Evolutionary conservation across 225 moss, liverwort and hornwort species (phyloP).

Genomic region (Straminergon stramineum): DNA sequence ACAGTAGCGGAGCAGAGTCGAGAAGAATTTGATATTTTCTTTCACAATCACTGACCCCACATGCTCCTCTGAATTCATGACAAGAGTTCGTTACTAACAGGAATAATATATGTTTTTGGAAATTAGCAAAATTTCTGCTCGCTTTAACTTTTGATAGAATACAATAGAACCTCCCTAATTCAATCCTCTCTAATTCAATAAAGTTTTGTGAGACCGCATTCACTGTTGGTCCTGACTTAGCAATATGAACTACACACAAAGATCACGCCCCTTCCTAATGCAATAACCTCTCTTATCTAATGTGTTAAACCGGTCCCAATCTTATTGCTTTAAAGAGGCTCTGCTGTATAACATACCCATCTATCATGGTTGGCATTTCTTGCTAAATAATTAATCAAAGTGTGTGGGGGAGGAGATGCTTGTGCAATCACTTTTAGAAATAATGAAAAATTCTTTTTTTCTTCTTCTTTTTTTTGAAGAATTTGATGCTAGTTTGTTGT

Average conservation of each 20-base stretch:
- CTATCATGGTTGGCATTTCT: not conserved
- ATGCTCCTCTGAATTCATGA: not conserved
- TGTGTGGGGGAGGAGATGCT: not conserved
- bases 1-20: not conserved
- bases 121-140: not conserved
- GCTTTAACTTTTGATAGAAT: not conserved
- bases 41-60: not conserved
- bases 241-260: no score
- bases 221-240: no score
- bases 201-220: no score
- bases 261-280: no score
- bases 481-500: not conserved
- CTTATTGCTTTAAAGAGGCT: no score
- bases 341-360: no score
- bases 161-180: no score
- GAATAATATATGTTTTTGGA: not conserved
- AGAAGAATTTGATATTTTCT: not conserved
- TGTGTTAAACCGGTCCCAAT: no score
- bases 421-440: fast-evolving
- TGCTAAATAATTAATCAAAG: not conserved
- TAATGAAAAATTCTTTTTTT: not conserved
- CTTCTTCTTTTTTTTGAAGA: not conserved
- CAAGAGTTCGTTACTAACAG: not conserved
- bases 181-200: no score
- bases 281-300: no score